These are phyloP conservation scores for Auricularia sp. DNA, from an alignment of 768 basidiomycete genomes.

Conservation along the genomic window DNA sequence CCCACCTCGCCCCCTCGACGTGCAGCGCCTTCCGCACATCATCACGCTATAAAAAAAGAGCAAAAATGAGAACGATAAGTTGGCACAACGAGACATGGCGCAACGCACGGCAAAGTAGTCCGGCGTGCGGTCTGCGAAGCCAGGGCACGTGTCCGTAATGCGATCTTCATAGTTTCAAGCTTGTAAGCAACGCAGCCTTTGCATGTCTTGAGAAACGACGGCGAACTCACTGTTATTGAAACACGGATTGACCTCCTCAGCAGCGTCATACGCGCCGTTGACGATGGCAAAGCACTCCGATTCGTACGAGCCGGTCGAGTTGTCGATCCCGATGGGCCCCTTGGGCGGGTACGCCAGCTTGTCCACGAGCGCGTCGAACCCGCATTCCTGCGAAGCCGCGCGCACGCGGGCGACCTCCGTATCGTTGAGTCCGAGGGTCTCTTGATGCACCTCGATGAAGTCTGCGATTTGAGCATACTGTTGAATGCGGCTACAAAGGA, in stretches of 20 bases:
- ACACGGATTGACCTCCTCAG: neutral
- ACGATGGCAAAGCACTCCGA: neutral
- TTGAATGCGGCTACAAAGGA: no score
- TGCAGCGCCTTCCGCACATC: no score
- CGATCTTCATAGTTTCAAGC: neutral
- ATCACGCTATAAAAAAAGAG: no score
- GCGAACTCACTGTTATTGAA: neutral
- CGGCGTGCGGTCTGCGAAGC: neutral
- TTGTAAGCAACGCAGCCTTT: no score
- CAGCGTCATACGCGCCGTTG: neutral
- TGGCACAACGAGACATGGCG: no score
- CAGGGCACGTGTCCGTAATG: neutral
- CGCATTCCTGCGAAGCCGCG: neutral
- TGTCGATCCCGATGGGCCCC: neutral
- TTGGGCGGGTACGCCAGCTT: neutral
- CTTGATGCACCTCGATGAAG: neutral
- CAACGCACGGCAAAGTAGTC: neutral
- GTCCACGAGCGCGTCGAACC: neutral
- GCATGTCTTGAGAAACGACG: no score
- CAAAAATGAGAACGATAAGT: no score
- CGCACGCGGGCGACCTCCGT: neutral
- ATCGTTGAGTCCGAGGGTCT: neutral
- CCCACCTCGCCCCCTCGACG: no score
- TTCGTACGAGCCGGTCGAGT: neutral
- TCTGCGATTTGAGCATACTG: neutral